phyloP scores from a whole-genome alignment of 225 moss, liverwort and hornwort genomes.

The Lunularia cruciata region DNA sequence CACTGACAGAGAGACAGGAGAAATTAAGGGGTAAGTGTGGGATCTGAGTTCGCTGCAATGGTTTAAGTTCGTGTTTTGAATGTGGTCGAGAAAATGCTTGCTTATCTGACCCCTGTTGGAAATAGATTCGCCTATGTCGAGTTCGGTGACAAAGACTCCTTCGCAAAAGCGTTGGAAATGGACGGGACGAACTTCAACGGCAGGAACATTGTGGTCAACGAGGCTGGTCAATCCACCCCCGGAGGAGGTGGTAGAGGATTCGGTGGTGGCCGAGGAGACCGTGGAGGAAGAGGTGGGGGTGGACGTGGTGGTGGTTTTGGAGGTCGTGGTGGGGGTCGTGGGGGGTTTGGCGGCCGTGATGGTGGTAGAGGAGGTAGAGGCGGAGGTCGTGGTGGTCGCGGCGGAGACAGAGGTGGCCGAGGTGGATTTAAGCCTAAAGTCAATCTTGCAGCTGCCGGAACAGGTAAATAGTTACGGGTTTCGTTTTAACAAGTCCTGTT shows the following conservation, averaged over 20 bases:
- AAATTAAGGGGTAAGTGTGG: constrained; percentile 21
- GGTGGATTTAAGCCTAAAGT: constrained; percentile 31
- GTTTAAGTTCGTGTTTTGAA: too few relatives aligned
- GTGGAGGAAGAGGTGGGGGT: neutral
- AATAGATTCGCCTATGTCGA: constrained; percentile 47
- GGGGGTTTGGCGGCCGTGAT: constrained; percentile 39
- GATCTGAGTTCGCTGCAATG: neutral
- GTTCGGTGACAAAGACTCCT: constrained; percentile 29
- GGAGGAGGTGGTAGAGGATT: constrained; percentile 37
- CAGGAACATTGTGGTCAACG: constrained; percentile 30
- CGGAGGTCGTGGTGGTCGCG: constrained; percentile 32
- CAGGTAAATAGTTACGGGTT: constrained; percentile 8
- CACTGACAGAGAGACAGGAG: constrained; percentile 16
- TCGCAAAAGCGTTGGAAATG: constrained; percentile 24
- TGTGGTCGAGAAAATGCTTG: too few relatives aligned
- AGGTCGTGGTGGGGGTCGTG: constrained; percentile 17
- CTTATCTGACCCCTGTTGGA: neutral
- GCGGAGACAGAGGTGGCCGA: constrained; percentile 36
- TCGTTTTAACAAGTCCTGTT: neutral
- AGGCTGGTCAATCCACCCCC: constrained; percentile 35
- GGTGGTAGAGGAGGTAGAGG: constrained; percentile 40
- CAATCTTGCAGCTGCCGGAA: constrained; percentile 43
- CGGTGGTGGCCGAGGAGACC: constrained; percentile 11
- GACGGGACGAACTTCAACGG: constrained; percentile 31
- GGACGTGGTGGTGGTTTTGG: constrained; percentile 5